Evolutionary conservation across 1,139 yeast genomes (phyloP).

Genomic region (Pichia cactophila): DNA sequence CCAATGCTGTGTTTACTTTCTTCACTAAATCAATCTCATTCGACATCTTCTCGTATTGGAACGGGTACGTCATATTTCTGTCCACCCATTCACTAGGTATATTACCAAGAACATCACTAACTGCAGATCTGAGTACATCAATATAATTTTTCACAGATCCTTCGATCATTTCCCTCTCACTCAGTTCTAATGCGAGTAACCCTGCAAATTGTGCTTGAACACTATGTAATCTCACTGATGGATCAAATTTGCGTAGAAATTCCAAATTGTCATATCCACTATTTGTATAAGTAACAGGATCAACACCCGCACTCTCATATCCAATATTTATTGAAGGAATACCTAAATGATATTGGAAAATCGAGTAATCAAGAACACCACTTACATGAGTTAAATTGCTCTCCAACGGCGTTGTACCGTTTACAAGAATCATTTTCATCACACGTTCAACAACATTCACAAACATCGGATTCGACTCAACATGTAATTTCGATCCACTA

Average conservation of each 20-base stretch:
- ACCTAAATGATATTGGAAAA: conserved; percentile 45
- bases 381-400: conserved; percentile 30
- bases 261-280: conserved; percentile 52
- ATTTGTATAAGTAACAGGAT: conserved; percentile 48
- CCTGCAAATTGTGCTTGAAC: conserved; percentile 55
- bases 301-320: conserved; percentile 30
- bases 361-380: conserved; percentile 33
- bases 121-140: conserved; percentile 20
- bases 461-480: conserved; percentile 37
- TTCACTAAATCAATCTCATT: conserved; percentile 6
- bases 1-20: conserved; percentile 2
- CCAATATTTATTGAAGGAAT: conserved; percentile 41
- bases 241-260: conserved; percentile 53
- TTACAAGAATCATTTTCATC: conserved; percentile 31
- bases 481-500: conserved; percentile 34
- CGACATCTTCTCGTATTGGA: conserved; percentile 5
- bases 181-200: conserved; percentile 42
- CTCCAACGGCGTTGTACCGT: conserved; percentile 24
- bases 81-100: conserved; percentile 32
- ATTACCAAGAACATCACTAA: conserved; percentile 22
- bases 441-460: conserved; percentile 29
- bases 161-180: conserved; percentile 47
- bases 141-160: conserved; percentile 36
- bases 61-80: conserved; percentile 12
- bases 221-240: conserved; percentile 46